A percentile compares a stretch with the other conserved stretches of the same genome.
phyloP scores from a whole-genome alignment of 495 filamentous ascomycete species.

The Aspergillus haitiensis region DNA sequence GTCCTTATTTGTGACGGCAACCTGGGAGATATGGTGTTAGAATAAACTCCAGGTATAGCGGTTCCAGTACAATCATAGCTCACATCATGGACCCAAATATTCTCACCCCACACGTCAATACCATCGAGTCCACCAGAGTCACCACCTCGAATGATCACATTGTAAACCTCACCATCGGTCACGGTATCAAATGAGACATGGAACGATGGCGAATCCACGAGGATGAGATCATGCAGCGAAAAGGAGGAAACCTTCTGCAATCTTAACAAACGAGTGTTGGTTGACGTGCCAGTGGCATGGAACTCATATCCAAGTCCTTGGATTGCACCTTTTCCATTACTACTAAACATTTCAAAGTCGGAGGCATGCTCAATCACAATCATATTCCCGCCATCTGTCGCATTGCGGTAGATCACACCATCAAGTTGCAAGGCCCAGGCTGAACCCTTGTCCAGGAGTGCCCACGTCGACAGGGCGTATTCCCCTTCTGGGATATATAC shows the following conservation, averaged over 20 bases:
- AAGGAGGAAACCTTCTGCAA: slow-evolving; percentile 45
- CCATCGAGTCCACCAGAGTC: slow-evolving; percentile 52
- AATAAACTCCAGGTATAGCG: not conserved
- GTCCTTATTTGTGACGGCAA: slow-evolving; percentile 57
- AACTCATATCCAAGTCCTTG: slow-evolving; percentile 53
- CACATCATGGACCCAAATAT: slow-evolving; percentile 56
- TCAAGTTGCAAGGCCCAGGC: slow-evolving; percentile 50
- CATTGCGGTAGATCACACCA: slow-evolving; percentile 49
- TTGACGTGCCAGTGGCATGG: slow-evolving; percentile 26
- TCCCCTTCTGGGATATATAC: slow-evolving; percentile 40
- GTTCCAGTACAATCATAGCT: not conserved
- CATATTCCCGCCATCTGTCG: slow-evolving; percentile 50
- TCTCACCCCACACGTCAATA: slow-evolving; percentile 51
- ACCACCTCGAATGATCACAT: slow-evolving; percentile 54
- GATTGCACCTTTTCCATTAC: slow-evolving; percentile 49
- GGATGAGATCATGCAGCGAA: slow-evolving; percentile 50
- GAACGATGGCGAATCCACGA: slow-evolving; percentile 55
- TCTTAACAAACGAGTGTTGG: slow-evolving; percentile 40
- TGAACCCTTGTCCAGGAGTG: slow-evolving; percentile 37
- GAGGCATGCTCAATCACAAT: slow-evolving; percentile 48
- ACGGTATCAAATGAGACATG: slow-evolving; percentile 51
- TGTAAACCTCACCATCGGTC: slow-evolving; percentile 50
- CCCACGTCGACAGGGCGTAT: slow-evolving; percentile 39
- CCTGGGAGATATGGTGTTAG: slow-evolving; percentile 31
- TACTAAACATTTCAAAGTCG: slow-evolving; percentile 54